These are phyloP conservation scores for Saposhnikovia divaricata DNA, from an alignment of 129 eudicot species.

Conservation along the genomic window DNA sequence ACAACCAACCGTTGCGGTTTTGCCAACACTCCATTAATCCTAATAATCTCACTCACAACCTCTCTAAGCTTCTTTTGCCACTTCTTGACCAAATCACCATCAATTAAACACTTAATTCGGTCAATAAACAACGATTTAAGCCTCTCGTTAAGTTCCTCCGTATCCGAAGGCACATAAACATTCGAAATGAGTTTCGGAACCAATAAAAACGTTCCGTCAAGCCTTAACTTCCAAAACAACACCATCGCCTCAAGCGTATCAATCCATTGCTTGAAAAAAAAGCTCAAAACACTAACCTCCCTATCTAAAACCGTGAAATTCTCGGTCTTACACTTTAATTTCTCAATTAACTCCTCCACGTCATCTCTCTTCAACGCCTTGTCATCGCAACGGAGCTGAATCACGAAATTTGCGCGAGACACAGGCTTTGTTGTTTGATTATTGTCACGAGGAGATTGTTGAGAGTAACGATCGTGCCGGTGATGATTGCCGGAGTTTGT, in stretches of 20 bases:
- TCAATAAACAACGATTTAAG: conserved; percentile 38
- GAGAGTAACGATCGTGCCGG: neutral
- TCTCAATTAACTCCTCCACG: conserved; percentile 27
- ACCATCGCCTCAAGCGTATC: conserved; percentile 40
- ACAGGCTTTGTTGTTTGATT: conserved; percentile 28
- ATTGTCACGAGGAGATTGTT: neutral
- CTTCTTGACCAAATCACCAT: conserved; percentile 41
- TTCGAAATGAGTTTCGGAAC: conserved; percentile 33
- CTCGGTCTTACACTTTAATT: conserved; percentile 25
- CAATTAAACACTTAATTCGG: conserved; percentile 22
- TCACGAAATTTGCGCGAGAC: conserved; percentile 33
- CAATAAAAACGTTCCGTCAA: conserved; percentile 20
- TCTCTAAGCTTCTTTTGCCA: conserved; percentile 27
- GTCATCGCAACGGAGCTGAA: conserved; percentile 29
- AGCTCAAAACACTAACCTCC: conserved; percentile 20
- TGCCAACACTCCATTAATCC: conserved; percentile 2
- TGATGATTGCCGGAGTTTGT: neutral
- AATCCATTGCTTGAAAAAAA: conserved; percentile 52
- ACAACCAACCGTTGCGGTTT: conserved; percentile 8
- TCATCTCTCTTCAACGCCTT: conserved; percentile 14
- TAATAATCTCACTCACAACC: conserved; percentile 29
- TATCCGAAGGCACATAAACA: conserved; percentile 47
- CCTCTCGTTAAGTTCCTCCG: conserved; percentile 40
- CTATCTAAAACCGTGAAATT: neutral
- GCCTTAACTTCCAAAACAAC: conserved; percentile 38